Percentiles rank a stretch among this genome's conserved stretches.
phyloP scores from a whole-genome alignment of 768 basidiomycete species.

The Rhodocollybia butyracea region DNA sequence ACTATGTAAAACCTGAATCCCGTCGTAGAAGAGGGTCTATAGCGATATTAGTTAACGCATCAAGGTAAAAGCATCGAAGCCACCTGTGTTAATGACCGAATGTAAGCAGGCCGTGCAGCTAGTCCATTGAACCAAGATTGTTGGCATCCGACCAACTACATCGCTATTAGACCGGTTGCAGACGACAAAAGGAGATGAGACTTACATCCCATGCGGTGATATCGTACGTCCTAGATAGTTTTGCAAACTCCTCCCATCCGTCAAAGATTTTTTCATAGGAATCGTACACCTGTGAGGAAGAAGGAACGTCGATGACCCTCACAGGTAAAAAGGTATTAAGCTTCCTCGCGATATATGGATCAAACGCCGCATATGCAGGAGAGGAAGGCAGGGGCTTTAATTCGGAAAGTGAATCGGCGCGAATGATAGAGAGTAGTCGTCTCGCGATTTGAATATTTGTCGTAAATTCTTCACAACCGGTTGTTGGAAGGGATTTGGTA shows the following conservation, averaged over 20 bases:
- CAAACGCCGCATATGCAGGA: conserved; percentile 52
- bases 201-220: conserved; percentile 54
- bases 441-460: conserved; percentile 37
- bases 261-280: conserved; percentile 47
- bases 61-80: conserved; percentile 6
- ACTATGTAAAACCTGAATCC: conserved; percentile 47
- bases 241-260: conserved; percentile 51
- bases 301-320: conserved; percentile 51
- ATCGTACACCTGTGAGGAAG: conserved; percentile 49
- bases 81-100: conserved; percentile 66
- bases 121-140: conserved; percentile 43
- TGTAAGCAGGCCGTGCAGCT: conserved; percentile 45
- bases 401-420: conserved; percentile 29
- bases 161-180: too few relatives aligned
- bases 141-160: conserved; percentile 39
- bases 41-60: neutral
- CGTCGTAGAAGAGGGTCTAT: conserved; percentile 59
- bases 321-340: conserved; percentile 69
- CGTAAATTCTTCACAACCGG: conserved; percentile 33
- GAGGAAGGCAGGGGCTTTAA: conserved; percentile 36
- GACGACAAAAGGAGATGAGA: too few relatives aligned
- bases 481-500: conserved; percentile 28
- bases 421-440: conserved; percentile 37
- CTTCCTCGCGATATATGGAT: conserved; percentile 63
- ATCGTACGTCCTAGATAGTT: conserved; percentile 39